Base-by-base conservation (phyloP, 1,284 basidiomycete genomes). In the Mycena sp. region DNA sequence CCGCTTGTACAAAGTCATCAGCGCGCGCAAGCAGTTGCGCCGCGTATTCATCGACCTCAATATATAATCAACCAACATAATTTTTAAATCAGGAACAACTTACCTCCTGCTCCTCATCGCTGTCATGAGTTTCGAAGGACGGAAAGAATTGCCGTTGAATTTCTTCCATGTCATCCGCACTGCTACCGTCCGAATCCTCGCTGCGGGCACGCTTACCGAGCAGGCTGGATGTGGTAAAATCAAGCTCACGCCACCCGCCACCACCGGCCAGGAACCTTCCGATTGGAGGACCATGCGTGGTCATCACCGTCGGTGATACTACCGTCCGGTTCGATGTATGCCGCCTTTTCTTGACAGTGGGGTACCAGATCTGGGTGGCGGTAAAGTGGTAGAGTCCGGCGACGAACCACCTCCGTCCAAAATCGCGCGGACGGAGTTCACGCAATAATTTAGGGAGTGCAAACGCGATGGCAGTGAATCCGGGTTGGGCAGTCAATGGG, bases 391-490 rank as follows among this genome's bases (percentile, higher is more conserved):
- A n/a, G n/a, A n/a, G n/a, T n/a, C n/a, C n/a, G n/a, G n/a, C n/a
- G n/a, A n/a, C n/a, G n/a, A n/a, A n/a, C n/a, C n/a, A n/a, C n/a
- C n/a, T n/a, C n/a, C 0, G 30, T 30, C 61, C 64, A 75, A 54
- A 75, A 76, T 0, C 26, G 4, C 1, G 52, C n/a, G n/a, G n/a
- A 28, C 69, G 67, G 32, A 64, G 69, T 55, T 71, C 59, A 2
- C 44, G 32, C 4, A 74, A 55, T 10, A 69, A 28, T 14, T 63
- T 65, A 2, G 67, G 66, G 2, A 74, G 64, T 1, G 57, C 38
- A 54, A 72, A 72, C 21, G 67, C 69, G 26, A 74, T 48, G 0
- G 64, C 69, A 14, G 60, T 70, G 37, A 65, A 70, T 17, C 71
- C 68, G 3, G 44, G 38, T 17, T 67, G 62, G 4, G 56, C n/a